Evolutionary conservation across 345 rosid genomes (phyloP), one percentile per base, ranked within the genome.

Genomic region (Anastatica hierochuntica): DNA sequence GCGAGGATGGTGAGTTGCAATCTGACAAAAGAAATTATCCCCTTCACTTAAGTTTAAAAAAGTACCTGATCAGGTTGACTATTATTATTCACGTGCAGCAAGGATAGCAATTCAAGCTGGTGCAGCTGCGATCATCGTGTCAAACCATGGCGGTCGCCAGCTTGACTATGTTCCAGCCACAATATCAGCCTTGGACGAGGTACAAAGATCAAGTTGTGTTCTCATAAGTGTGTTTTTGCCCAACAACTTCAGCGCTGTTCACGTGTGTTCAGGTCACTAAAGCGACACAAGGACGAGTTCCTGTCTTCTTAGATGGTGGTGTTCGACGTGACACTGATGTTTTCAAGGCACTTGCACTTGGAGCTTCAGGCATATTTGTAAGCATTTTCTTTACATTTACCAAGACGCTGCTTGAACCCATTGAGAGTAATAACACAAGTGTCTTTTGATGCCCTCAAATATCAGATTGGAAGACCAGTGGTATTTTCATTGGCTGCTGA

Each of bases 281-380:
- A 64, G 97, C 86, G 34, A 82, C 82, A 12, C 88, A 83, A 68
- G 97, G 95, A 39, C 63, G 84, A 12, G 49, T 90, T 50, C 97
- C 97, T 10, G 95, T 90, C 26, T 83, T 90, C 72, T 76, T 90
- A 16, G 94, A 89, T 62, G 97, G 97, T 18, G 97, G 97, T 60
- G 95, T 90, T 58, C 72, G 94, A 15, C 95, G 95, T 21, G 97
- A 95, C 49, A 90, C 97, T 0, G 95, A 90, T 70, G 95, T 85
- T 45, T 85, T 90, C 75, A 90, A 90, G 67, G 95, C 97, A 36
- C 67, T 90, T 41, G 97, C 97, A 20, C 75, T 90, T 30, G 97
- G 97, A 58, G 97, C 97, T 20, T 76, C 94, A 1, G 97, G 94
- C 44, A 74, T 86, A 66, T 86, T 90, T 76, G 95, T 86, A 74